phyloP scores from a whole-genome alignment of 1,284 basidiomycete species.

The Ceratobasidium sp. region DNA sequence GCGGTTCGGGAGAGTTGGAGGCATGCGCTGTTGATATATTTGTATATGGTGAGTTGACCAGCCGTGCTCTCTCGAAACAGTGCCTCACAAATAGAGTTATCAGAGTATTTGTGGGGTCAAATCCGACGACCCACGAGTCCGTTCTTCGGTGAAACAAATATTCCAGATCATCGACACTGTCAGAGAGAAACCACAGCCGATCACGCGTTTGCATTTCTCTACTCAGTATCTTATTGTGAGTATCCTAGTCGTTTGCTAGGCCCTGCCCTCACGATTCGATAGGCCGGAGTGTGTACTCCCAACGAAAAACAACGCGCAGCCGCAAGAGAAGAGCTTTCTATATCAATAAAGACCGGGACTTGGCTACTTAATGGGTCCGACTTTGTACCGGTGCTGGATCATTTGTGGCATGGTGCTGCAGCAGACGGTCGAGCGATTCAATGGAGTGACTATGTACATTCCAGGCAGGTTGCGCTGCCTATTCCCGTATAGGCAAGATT shows the following conservation, averaged over 20 bases:
- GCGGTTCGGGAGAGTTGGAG: slow-evolving; percentile 22
- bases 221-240: slow-evolving; percentile 14
- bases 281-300: slow-evolving; percentile 1
- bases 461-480: background rate
- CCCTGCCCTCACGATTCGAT: background rate
- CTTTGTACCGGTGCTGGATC: slow-evolving; percentile 16
- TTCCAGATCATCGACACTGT: background rate
- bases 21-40: background rate
- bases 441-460: slow-evolving; percentile 11
- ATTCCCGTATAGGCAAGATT: background rate
- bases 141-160: background rate
- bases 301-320: background rate
- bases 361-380: background rate
- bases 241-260: background rate
- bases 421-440: slow-evolving; percentile 10
- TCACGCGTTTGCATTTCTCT: background rate
- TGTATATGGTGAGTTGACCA: slow-evolving; percentile 7
- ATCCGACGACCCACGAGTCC: background rate
- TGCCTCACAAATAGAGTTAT: background rate
- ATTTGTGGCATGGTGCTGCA: slow-evolving; percentile 19
- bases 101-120: background rate
- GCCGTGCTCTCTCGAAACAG: background rate
- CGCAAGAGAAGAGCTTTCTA: background rate
- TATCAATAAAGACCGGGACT: background rate
- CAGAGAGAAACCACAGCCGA: background rate